Evolutionary conservation across 2,329 filamentous ascomycete genomes (phyloP), one percentile per base, ranked within the genome.

Genomic region (Colletotrichum chlorophyti): DNA sequence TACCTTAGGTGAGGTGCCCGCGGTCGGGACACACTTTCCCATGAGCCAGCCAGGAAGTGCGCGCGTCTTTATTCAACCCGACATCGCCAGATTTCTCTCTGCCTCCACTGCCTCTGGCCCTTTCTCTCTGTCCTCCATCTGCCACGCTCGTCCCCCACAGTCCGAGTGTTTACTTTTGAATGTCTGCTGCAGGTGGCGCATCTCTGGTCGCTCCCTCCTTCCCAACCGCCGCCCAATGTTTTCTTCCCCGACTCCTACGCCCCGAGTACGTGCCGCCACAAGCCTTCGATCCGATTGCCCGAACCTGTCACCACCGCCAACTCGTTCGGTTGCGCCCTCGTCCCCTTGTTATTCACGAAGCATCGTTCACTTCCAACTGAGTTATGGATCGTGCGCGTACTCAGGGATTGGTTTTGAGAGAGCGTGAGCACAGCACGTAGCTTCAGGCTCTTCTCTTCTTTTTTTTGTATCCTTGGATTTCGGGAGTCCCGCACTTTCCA

Each of bases 321-420:
- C 61, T 63, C 41, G 19, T 21, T 37, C 27, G 50, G 40, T 29
- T 19, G 42, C 31, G 54, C 41, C 47, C 49, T 54, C 55, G 34
- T 37, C 19, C 50, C 35, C 27, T 15, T 38, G 26, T 21, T 19
- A 27, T 11, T 32, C 19, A 38, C 54, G 24, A 47, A 58, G 29
- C 34, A 61, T 35, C 32, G 38, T 40, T 26, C 43, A 43, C 38
- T 35, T 17, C 29, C 40, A 41, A 26, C 53, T 47, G 63, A 70
- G 69, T 70, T 70, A 72, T 72, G 70, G 70, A 72, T 67, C 65
- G 64, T 55, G 63, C 60, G 66, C 68, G 63, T 57, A 61, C 59
- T 53, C 54, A 45, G 63, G 59, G 54, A 53, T 63, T 55, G 58
- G 55, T 60, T 53, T 64, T 54, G 63, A 65, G 58, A 66, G 64